These are phyloP conservation scores for Pythium biforme DNA, from an alignment of 352 stramenopile genomes.

Conservation along the genomic window DNA sequence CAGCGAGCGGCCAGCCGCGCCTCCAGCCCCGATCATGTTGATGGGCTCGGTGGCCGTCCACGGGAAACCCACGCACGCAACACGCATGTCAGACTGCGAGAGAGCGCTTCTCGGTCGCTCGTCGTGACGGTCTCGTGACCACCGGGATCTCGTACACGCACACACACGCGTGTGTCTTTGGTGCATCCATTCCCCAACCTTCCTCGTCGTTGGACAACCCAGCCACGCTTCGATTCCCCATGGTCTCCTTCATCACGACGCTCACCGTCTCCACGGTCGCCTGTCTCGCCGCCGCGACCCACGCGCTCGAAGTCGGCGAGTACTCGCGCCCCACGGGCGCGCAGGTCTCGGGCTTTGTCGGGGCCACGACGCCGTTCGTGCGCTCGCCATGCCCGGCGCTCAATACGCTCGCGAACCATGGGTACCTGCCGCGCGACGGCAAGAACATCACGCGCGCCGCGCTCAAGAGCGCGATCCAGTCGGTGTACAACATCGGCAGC, in stretches of 20 bases:
- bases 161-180: neutral
- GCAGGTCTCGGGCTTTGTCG: conserved; percentile 22
- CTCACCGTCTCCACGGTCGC: conserved; percentile 1
- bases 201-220: neutral
- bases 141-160: neutral
- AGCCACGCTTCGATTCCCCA: neutral
- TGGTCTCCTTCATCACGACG: conserved; percentile 9
- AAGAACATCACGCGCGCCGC: conserved; percentile 31
- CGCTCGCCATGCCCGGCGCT: conserved; percentile 37
- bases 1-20: neutral
- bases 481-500: conserved; percentile 24
- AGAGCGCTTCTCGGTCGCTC: too few species aligned
- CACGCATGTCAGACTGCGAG: too few species aligned
- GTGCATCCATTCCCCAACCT: neutral
- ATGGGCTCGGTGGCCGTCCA: neutral
- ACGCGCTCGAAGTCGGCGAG: conserved; percentile 14
- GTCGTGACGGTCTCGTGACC: neutral
- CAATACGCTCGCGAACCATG: conserved; percentile 41
- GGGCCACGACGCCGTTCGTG: conserved; percentile 21
- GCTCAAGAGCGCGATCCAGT: conserved; percentile 17
- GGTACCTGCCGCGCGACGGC: conserved; percentile 43
- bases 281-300: conserved; percentile 1
- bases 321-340: conserved; percentile 26
- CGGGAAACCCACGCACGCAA: too few species aligned
- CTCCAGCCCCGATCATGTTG: neutral